Evolutionary conservation across 2,329 filamentous ascomycete species (phyloP), one percentile per base, ranked within the genome.

Genomic region (Coniella vitis): DNA sequence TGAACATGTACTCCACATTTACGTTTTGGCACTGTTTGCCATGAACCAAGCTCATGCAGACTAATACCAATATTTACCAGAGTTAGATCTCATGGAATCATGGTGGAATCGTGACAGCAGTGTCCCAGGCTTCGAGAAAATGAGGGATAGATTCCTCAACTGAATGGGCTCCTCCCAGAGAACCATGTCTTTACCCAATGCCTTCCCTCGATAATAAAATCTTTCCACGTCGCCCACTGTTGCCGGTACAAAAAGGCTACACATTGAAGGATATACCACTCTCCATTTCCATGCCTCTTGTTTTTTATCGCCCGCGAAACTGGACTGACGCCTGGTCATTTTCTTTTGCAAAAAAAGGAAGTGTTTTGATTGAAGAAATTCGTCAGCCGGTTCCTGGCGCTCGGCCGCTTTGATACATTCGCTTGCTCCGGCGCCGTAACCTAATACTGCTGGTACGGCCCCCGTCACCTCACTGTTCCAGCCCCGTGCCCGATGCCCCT

Each of bases 271-370:
- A 36, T 36, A 16, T 20, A 4, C 12, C 35, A 7, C 9, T 22
- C 13, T 25, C 31, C 31, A 3, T 21, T 35, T 34, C 34, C 20
- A 3, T 19, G 34, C 3, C 37, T 21, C 19, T 25, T 12, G n/a
- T 16, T 37, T 20, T 35, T n/a, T 38, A 20, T 44, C 25, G 35
- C 40, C 39, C 13, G 34, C 22, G 36, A 34, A 34, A 38, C 12
- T 44, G 40, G 25, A 32, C 31, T 35, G 41, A 49, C 47, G 41
- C 47, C 37, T 40, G 41, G 41, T 36, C 47, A 17, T 39, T 5
- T 45, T 41, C 36, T 29, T n/a, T n/a, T n/a, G n/a, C n/a, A n/a
- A 41, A 31, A 19, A 40, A 8, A 17, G 31, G 9, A 39, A 19
- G 7, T 4, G 13, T 41, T 42, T 49, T 25, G 31, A 39, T 37